Base-by-base conservation (phyloP, 345 rosid genomes). In the Camelina hispida region DNA sequence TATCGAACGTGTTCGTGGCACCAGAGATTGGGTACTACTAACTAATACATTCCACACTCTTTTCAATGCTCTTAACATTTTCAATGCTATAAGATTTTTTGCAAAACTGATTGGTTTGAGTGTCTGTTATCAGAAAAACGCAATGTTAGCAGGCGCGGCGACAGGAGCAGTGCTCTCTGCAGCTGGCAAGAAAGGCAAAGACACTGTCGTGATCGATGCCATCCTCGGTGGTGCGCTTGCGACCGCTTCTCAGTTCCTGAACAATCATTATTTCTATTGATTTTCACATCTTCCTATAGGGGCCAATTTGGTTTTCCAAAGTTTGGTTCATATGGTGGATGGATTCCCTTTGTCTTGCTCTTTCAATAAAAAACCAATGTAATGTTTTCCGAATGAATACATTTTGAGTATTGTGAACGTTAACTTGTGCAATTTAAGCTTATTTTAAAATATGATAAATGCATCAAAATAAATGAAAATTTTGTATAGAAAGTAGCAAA, bases 221-320 rank as follows among this genome's bases (percentile, higher is more conserved):
- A 84, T 93, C 42, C 81, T 88, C 2, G 96, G 93, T 71, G 91
- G 90, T 2, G 97, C 94, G 18, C 77, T 89, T 61, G 98, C 97
- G 18, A 85, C 94, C n/a, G 97, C 97, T 37, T 87, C 93, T 25
- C 77, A 83, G 73, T 86, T 93, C 87, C 70, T 93, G 55, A 85
- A 85, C 63, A 55, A 83, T 68, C 86, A 66, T 70, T 77, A 69
- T 56, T 87, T 77, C 73, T 71, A 64, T 73, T 78, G 77, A 78
- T 11, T 58, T 6, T 37, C 42, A 50, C 7, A 14, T 62, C 72
- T 57, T 50, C 62, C 4, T 37, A 1, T 30, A 20, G 2, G 35
- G 34, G 30, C 58, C 52, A 72, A 17, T 52, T 44, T 42, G 52
- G 66, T 17, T 17, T 32, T 25, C 74, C 60, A 37, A 28, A 5